Base-by-base conservation (phyloP, 2,329 filamentous ascomycete genomes). In the Dothideomycetidae sp. region DNA sequence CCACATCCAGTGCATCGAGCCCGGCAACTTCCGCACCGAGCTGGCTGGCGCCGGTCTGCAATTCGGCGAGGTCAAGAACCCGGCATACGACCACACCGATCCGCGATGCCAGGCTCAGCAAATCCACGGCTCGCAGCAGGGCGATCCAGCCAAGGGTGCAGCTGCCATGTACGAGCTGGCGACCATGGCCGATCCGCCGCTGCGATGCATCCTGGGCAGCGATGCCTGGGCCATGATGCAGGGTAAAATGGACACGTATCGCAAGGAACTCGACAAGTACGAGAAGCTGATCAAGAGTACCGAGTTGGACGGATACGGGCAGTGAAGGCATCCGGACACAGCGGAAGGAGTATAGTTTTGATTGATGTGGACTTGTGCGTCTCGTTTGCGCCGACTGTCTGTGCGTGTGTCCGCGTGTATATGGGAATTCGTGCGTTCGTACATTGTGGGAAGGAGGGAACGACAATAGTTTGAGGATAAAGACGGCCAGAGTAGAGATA, bases 131-230 rank as follows among this genome's bases (percentile, higher is more conserved):
- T 60, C 48, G 0, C 62, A 70, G 35, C 59, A 62, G 1, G 68
- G 69, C 3, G 68, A 73, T 41, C 63, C 68, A 2, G 44, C 45
- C 0, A 68, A 71, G 48, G 68, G 59, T 2, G 48, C 48, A 2
- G 53, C 60, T 14, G 60, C 60, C 0, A 70, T 72, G 55, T 70
- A 72, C 45, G 65, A 74, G 36, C 47, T 75, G 11, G 69, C 67
- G 1, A 57, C 63, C 26, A 62, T 68, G 59, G 48, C 66, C 10
- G 61, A 70, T 10, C 67, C 65, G 3, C 71, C 70, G 3, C 46
- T 74, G 5, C 55, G 70, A 17, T 60, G 68, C 10, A 59, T 69
- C 0, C 55, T 75, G 9, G 70, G 70, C 0, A 67, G 58, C 0
- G 70, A 74, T 52, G 66, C 67, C 0, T 73, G 66, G 49, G 47